These are phyloP conservation scores for Calonectria pseudoturangicola DNA, from an alignment of 2,329 filamentous ascomycete genomes.

Conservation along the genomic window DNA sequence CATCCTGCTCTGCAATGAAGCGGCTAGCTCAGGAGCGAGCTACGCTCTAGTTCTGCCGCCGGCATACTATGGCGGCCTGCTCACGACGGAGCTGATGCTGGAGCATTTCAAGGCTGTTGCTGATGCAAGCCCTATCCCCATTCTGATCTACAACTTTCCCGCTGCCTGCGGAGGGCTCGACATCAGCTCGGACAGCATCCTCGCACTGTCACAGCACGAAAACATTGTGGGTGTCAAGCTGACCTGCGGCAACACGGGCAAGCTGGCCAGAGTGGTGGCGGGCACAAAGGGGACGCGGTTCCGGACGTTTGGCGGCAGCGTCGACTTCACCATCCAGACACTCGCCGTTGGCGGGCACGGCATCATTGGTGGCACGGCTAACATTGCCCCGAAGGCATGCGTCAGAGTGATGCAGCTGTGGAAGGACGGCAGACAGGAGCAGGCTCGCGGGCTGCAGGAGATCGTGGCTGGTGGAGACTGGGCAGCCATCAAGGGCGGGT, in stretches of 20 bases:
- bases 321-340: constrained; percentile 84
- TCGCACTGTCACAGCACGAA: constrained; percentile 69
- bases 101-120: constrained; percentile 79
- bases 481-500: constrained; percentile 80
- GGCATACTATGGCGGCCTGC: constrained; percentile 79
- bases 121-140: constrained; percentile 73
- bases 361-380: constrained; percentile 82
- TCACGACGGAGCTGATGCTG: constrained; percentile 74
- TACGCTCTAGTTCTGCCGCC: constrained; percentile 82
- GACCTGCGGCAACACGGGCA: constrained; percentile 79
- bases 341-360: constrained; percentile 82
- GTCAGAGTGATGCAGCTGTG: constrained; percentile 77
- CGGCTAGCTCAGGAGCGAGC: constrained; percentile 77
- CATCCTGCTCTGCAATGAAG: constrained; percentile 79
- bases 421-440: constrained; percentile 72
- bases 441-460: constrained; percentile 78
- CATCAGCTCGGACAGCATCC: constrained; percentile 74
- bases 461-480: constrained; percentile 81
- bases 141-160: constrained; percentile 80
- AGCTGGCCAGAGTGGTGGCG: constrained; percentile 70
- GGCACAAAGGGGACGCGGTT: constrained; percentile 68
- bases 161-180: constrained; percentile 74
- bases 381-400: constrained; percentile 80
- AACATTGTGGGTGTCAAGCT: constrained; percentile 80
- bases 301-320: constrained; percentile 82